Evolutionary conservation across 83 land plant species (phyloP), one percentile per base, ranked within the genome.

Genomic region (Diphasiastrum complanatum): DNA sequence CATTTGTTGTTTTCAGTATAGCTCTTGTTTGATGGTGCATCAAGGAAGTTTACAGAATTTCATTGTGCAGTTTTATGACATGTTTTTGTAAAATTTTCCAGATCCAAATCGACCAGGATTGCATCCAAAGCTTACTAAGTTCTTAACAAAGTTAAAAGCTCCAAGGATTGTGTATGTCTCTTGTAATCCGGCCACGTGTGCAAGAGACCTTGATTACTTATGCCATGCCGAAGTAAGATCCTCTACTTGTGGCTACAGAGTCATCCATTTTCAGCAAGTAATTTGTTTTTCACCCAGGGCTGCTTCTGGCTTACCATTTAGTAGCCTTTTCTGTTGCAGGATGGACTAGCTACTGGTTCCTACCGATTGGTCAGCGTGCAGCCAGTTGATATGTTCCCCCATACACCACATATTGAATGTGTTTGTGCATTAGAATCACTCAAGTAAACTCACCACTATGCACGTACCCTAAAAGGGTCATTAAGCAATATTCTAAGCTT

Each of bases 101-200:
- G 58, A 54, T 54, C 58, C 58, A 6, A 54, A 22, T 54, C 4
- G 58, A 30, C 58, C 58, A 23, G 58, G 58, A 18, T 25, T 54
- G 58, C 58, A 54, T n/a, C 58, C 58, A 25, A 54, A 54, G 58
- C 25, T 54, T 6, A 22, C 29, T 18, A 18, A 54, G n/a, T 54
- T 54, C 33, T 11, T 54, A 10, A 18, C 29, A 5, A 54, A 54
- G 11, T 22, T 25, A 6, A 28, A 28, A 10, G 36, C 58, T 22
- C 10, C 58, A 54, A 4, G 58, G 11, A 28, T 54, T 25, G 58
- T 54, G 58, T 54, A 54, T 30, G 58, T 54, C 6, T 54, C 58
- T 14, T 54, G 58, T 33, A 54, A 54, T 30, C 58, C 58, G 29
- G 58, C 58, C 14, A 54, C 58, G 29, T 54, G 58, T 54, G 58